Evolutionary conservation across 2,329 filamentous ascomycete species (phyloP), one percentile per base, ranked within the genome.

Genomic region (Sarocladium kiliense): DNA sequence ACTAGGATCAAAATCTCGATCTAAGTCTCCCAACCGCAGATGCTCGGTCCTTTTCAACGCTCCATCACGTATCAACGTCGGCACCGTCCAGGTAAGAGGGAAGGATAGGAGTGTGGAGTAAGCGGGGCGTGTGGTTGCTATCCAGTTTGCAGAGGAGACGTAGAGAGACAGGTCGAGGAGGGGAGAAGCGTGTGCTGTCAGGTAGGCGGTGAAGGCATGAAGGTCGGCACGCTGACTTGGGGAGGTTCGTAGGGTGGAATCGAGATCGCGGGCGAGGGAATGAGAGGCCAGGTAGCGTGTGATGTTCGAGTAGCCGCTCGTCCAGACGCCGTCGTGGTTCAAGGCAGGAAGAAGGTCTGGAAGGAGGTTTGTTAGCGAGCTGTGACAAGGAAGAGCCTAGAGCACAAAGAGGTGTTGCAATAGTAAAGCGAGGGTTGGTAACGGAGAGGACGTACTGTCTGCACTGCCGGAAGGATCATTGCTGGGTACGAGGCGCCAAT

Each of bases 151-250:
- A 56, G 87, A 89, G 30, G 91, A 94, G 59, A 94, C 88, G 70
- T 95, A 97, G 62, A 97, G 86, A 53, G 86, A 92, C 56, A 97
- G 84, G 63, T 95, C 89, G 63, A 97, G 70, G 58, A 97, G 81
- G 30, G 87, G 84, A 51, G 86, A 84, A n/a, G 87, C 89, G 57
- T 87, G 85, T 25, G 85, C 81, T 66, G 85, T 78, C 61, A 97
- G 74, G 70, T 92, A 92, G 59, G 89, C 81, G 34, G 82, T 76
- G 71, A 80, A 78, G 58, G 77, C 83, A 60, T 75, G 65, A 49
- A 66, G 61, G 63, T 83, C 78, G 23, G 79, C 79, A 34, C 64
- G 63, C 62, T 77, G 74, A 5, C 64, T 58, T 21, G 70, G 60
- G 21, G 66, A 66, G 57, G 58, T 26, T 70, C 58, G 18, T 57